phyloP scores from a whole-genome alignment of 1,284 basidiomycete genomes.

The Fistulina hepatica region DNA sequence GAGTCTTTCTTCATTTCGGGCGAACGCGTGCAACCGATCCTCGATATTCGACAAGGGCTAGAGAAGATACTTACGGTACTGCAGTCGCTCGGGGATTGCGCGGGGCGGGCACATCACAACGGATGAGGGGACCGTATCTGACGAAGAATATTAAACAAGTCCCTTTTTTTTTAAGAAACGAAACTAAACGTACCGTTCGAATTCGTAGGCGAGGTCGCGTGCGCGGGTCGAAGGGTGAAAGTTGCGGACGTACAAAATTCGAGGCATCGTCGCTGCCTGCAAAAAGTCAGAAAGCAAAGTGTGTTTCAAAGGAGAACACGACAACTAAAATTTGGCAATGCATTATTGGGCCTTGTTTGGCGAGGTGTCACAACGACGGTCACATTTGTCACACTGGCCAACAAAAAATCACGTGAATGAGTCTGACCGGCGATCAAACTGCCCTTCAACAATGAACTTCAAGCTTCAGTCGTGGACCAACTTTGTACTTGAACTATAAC shows the following conservation, averaged over 20 bases:
- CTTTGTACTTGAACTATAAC: too few relatives aligned
- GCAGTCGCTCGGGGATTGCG: constrained; percentile 59
- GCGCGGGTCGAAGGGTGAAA: constrained; percentile 72
- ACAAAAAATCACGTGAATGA: too few relatives aligned
- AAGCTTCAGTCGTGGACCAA: too few relatives aligned
- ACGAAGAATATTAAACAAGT: not conserved
- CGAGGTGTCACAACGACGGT: too few relatives aligned
- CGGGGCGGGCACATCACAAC: constrained; percentile 84
- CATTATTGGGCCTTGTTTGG: too few relatives aligned
- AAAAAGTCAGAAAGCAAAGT: too few relatives aligned
- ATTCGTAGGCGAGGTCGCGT: constrained; percentile 76
- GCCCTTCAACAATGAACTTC: too few relatives aligned
- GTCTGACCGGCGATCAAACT: too few relatives aligned
- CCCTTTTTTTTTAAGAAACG: constrained; percentile 1
- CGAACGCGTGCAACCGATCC: constrained; percentile 27
- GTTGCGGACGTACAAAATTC: constrained; percentile 78
- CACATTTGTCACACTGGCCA: too few relatives aligned
- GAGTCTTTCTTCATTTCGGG: too few relatives aligned
- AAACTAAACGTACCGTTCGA: constrained; percentile 60
- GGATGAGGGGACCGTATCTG: constrained; percentile 66
- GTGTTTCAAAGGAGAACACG: too few relatives aligned
- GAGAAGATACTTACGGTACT: constrained; percentile 58
- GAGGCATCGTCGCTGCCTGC: constrained; percentile 39
- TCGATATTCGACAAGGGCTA: constrained; percentile 16
- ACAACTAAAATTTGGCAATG: too few relatives aligned